Evolutionary conservation across 176 grass and related monocot species (phyloP), one percentile per base, ranked within the genome.

Genomic region (Chrysopogon serrulatus): DNA sequence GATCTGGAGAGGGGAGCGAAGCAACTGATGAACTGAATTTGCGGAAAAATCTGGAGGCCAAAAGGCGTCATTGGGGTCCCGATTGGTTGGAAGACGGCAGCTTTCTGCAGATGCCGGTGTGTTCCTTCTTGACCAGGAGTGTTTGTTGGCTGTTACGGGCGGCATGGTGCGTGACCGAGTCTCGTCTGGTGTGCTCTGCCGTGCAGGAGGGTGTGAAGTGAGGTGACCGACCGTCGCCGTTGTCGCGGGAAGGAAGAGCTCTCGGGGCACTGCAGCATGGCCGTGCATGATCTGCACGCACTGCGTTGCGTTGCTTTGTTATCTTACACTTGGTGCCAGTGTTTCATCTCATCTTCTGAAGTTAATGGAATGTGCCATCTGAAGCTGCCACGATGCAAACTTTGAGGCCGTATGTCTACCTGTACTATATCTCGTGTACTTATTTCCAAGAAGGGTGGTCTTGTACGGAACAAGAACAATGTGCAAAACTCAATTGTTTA

Each of bases 11-110:
- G 59, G 5, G 13, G 26, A n/a, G 57, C 48, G 13, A 43, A 16
- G 61, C 65, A 82, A 77, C 79, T 41, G 32, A 74, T 33, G 30
- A 87, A 87, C 71, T 30, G 24, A 74, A 42, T 41, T 75, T 10
- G 13, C 70, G 28, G 65, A 87, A 69, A 81, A 74, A 67, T 48
- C 40, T 75, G 71, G 28, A 12, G n/a, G 53, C 61, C 28, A 8
- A 30, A 59, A 62, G 74, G 9, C 49, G 40, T 71, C 54, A 49
- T 39, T 14, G 47, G 74, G 74, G 65, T 70, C 65, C 73, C 64
- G 83, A 19, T 68, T 18, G 64, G 71, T 81, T 81, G 79, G 63
- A 60, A 57, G 83, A 42, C 41, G 21, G 70, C 78, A 75, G 70
- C 78, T 76, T 82, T 87, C 85, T 35, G 57, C 77, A 56, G 85